These are phyloP conservation scores for Pleurotus salmoneostramineus DNA, from an alignment of 768 basidiomycete species.

Conservation along the genomic window DNA sequence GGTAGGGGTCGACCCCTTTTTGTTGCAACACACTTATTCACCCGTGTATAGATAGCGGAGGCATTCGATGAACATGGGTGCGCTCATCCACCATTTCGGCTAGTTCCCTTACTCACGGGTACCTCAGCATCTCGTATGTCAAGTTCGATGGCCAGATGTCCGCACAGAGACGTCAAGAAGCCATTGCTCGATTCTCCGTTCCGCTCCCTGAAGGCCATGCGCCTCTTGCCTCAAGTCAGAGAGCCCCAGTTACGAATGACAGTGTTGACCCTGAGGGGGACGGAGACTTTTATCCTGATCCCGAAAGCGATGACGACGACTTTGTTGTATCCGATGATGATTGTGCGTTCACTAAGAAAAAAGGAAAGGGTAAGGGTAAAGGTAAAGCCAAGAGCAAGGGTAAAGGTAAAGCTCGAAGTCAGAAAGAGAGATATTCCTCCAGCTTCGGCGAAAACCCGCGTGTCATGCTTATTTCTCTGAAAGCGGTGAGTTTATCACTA, in stretches of 20 bases:
- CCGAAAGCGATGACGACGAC: conserved; percentile 26
- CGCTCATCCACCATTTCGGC: neutral
- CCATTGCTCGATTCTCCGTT: conserved; percentile 69
- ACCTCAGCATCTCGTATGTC: conserved; percentile 62
- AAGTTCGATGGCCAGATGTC: conserved; percentile 87
- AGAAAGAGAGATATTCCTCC: neutral
- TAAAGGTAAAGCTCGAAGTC: conserved; percentile 14
- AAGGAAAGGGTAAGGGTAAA: conserved; percentile 32
- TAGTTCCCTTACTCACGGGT: conserved; percentile 9
- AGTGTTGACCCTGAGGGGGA: conserved; percentile 18
- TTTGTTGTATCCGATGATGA: conserved; percentile 28
- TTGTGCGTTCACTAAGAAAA: conserved; percentile 17
- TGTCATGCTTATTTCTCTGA: conserved; percentile 86
- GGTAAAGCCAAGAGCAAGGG: conserved; percentile 28
- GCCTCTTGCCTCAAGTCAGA: neutral
- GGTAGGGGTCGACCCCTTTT: conserved; percentile 28
- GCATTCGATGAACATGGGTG: conserved; percentile 63
- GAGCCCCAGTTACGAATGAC: neutral
- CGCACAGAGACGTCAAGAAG: conserved; percentile 73
- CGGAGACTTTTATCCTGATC: conserved; percentile 22
- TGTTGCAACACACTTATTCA: neutral
- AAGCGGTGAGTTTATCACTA: conserved; percentile 40
- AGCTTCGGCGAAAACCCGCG: conserved; percentile 49
- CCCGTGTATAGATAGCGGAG: conserved; percentile 56
- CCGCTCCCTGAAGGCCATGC: conserved; percentile 39